Conservation (phyloP, 1,139 yeast genomes). For the Suhomyces terraborum region DNA sequence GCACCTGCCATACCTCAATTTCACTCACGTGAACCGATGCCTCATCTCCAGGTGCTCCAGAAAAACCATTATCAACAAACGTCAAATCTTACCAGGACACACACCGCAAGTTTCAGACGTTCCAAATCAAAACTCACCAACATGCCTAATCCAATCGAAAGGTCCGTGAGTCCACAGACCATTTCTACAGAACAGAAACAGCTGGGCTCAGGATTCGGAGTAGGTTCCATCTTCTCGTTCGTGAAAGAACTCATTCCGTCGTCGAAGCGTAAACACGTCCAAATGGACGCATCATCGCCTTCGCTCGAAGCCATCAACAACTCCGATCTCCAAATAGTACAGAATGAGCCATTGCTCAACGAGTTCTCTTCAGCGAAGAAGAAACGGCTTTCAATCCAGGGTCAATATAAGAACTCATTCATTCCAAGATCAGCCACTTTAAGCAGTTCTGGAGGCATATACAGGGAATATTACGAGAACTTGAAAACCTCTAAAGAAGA, state of each 20-base stretch:
- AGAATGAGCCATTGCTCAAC: slow-evolving; percentile 21
- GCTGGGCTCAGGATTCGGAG: slow-evolving; percentile 7
- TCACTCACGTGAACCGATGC: too few relatives aligned
- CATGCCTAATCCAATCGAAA: slow-evolving; percentile 9
- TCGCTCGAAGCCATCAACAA: slow-evolving; percentile 10
- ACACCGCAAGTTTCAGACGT: too few relatives aligned
- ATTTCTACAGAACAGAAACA: background rate
- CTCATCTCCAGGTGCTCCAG: too few relatives aligned
- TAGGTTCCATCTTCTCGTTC: slow-evolving; percentile 14
- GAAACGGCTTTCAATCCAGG: slow-evolving; percentile 32
- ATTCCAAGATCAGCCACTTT: slow-evolving; percentile 35
- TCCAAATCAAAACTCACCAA: too few relatives aligned
- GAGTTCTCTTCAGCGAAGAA: slow-evolving; percentile 34
- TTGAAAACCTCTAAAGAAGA: slow-evolving; percentile 31
- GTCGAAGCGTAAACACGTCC: background rate
- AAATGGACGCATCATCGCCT: background rate
- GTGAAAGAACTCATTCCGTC: slow-evolving; percentile 9
- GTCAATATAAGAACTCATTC: slow-evolving; percentile 22
- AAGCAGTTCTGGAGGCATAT: slow-evolving; percentile 24
- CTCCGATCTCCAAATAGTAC: slow-evolving; percentile 12
- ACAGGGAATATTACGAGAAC: slow-evolving; percentile 29
- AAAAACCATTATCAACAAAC: background rate
- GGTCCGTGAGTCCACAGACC: slow-evolving; percentile 20
- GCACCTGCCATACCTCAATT: too few relatives aligned
- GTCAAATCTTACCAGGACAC: slow-evolving; percentile 2